Percentiles rank a stretch among this genome's conserved stretches.
These are phyloP conservation scores for Sindora glabra DNA, from an alignment of 306 rosid species.

Conservation along the genomic window DNA sequence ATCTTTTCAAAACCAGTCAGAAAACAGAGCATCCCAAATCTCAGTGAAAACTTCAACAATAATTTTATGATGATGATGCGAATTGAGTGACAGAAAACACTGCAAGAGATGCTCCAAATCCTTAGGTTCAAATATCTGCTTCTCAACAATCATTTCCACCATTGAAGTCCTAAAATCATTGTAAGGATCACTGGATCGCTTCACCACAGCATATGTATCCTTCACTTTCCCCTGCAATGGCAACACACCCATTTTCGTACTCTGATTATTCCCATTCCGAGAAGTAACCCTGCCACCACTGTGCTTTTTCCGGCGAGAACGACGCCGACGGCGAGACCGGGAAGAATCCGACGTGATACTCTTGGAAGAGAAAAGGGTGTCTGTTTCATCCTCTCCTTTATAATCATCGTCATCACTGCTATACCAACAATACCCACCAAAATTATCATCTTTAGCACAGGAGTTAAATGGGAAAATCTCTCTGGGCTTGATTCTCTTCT, in stretches of 20 bases:
- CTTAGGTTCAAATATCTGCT: constrained; percentile 57
- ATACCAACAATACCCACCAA: constrained; percentile 61
- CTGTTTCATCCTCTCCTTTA: constrained; percentile 53
- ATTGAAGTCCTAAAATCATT: constrained; percentile 79
- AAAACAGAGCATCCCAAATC: constrained; percentile 87
- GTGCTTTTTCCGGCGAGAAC: constrained; percentile 17
- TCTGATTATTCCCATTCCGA: neutral
- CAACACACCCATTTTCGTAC: constrained; percentile 41
- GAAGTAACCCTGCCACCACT: constrained; percentile 2
- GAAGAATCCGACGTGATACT: constrained; percentile 77
- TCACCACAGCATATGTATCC: constrained; percentile 86
- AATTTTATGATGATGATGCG: constrained; percentile 58
- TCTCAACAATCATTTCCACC: constrained; percentile 95
- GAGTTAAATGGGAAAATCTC: constrained; percentile 40
- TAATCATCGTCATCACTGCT: constrained; percentile 66
- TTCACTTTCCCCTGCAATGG: constrained; percentile 72
- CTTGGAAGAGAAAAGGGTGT: constrained; percentile 70
- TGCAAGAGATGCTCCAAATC: constrained; percentile 87
- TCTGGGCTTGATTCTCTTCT: constrained; percentile 22
- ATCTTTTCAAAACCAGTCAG: constrained; percentile 44
- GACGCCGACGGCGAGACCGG: constrained; percentile 24
- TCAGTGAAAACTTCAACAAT: constrained; percentile 81
- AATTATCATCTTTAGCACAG: constrained; percentile 39
- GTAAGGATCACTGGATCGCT: constrained; percentile 89
- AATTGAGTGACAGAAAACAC: constrained; percentile 77